A percentile compares a stretch with the other conserved stretches of the same genome.
Conservation (phyloP, 2,329 filamentous ascomycete species). For the Penicillium sp. region DNA sequence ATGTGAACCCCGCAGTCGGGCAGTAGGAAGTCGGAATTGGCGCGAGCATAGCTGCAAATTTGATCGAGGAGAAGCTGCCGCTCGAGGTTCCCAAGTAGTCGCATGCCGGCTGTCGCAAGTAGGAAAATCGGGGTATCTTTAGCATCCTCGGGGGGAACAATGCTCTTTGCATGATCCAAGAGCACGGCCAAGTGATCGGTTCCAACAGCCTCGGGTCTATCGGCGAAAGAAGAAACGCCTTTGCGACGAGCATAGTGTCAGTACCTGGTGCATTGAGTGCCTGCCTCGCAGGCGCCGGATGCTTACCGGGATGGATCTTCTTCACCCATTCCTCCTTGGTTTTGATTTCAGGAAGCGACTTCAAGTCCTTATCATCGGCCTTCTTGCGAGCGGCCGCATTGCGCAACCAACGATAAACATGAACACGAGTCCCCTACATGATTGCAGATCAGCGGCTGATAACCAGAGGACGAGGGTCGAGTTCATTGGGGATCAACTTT, state of each 20-base stretch:
- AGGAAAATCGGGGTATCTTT: slow-evolving; percentile 88
- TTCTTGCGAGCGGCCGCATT: slow-evolving; percentile 66
- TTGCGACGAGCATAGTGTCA: slow-evolving; percentile 2
- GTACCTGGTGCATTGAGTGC: background rate
- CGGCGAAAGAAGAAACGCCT: slow-evolving; percentile 84
- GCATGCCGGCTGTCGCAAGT: slow-evolving; percentile 94
- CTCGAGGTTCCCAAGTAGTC: slow-evolving; percentile 74
- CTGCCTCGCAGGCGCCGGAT: background rate
- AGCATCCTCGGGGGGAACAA: slow-evolving; percentile 75
- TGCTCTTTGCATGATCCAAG: slow-evolving; percentile 75
- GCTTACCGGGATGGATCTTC: slow-evolving; percentile 82
- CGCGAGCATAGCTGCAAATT: slow-evolving; percentile 79
- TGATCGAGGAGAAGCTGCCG: slow-evolving; percentile 72
- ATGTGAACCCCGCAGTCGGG: slow-evolving; percentile 90
- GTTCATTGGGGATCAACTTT: background rate
- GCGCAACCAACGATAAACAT: slow-evolving; percentile 93
- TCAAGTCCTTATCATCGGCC: slow-evolving; percentile 61
- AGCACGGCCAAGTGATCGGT: slow-evolving; percentile 78
- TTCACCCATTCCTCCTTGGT: slow-evolving; percentile 87
- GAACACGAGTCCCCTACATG: slow-evolving; percentile 77
- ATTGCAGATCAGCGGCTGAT: slow-evolving; percentile 12
- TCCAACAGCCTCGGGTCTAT: slow-evolving; percentile 74
- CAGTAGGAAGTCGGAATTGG: slow-evolving; percentile 76
- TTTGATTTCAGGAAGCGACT: slow-evolving; percentile 74
- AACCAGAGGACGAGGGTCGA: background rate